Evolutionary conservation across 176 grass and related monocot genomes (phyloP).

Genomic region (Saccharum officinarum): DNA sequence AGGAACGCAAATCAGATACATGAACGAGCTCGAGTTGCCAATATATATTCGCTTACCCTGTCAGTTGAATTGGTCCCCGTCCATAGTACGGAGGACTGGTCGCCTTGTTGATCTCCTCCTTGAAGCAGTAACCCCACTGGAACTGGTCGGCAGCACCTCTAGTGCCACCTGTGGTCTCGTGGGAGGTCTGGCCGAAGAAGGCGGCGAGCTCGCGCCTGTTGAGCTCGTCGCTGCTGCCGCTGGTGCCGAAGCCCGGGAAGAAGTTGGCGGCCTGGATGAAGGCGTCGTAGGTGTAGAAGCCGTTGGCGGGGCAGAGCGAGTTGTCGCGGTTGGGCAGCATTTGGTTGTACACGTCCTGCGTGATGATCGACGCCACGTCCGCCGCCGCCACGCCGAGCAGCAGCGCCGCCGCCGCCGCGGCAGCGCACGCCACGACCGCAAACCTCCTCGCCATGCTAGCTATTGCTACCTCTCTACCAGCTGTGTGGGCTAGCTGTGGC

Average conservation of each 20-base stretch:
- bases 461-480: too few species aligned
- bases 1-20: too few species aligned
- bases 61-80: constrained; percentile 58
- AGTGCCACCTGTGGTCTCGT: constrained; percentile 49
- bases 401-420: background rate
- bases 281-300: constrained; percentile 48
- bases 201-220: constrained; percentile 49
- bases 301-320: constrained; percentile 27
- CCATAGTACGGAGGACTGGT: constrained; percentile 33
- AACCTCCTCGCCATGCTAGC: background rate
- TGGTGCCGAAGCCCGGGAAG: constrained; percentile 44
- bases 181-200: constrained; percentile 65
- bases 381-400: background rate
- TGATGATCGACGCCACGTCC: constrained; percentile 42
- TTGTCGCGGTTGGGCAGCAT: constrained; percentile 50
- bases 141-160: constrained; percentile 17
- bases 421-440: background rate
- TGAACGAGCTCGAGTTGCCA: too few species aligned
- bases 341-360: constrained; percentile 25
- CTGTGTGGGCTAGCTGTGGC: too few species aligned
- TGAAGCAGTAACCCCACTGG: constrained; percentile 64
- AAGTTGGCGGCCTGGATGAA: constrained; percentile 49
- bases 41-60: constrained; percentile 2
- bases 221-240: constrained; percentile 3
- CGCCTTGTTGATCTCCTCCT: constrained; percentile 24